Evolutionary conservation across 768 basidiomycete species (phyloP), one percentile per base, ranked within the genome.

Genomic region (Tulasnella sp.): DNA sequence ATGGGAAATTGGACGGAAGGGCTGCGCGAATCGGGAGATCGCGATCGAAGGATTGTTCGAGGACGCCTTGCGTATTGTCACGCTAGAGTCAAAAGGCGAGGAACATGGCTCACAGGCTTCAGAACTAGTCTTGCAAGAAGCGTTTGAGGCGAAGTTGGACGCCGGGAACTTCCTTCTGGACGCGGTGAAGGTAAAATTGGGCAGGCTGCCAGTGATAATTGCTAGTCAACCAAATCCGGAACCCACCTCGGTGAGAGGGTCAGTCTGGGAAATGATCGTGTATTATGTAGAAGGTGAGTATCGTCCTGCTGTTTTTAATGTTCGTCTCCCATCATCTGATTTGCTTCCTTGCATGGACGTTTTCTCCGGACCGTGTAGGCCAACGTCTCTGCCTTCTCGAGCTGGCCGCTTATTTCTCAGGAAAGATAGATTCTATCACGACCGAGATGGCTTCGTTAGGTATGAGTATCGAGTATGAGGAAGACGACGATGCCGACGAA

Each of bases 231-330:
- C 34, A 38, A 38, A 38, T 15, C 34, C 34, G 15, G 34, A 38
- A 38, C 34, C 34, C 7, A 38, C 7, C 34, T 38, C 34, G 75
- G 88, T 41, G 73, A 75, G 3, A 79, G 84, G 27, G 34, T n/a
- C 24, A 10, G 84, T 93, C 1, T 70, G 70, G 34, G 52, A 64
- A 51, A 92, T 92, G 88, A 73, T 86, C 51, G 70, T 73, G 30
- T 73, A 84, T 62, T 92, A 92, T 64, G 67, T 88, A 7, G 74
- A 81, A 72, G 85, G 85, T 83, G 55, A 56, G 72, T 64, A 2
- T 43, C 24, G 48, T 23, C 11, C 24, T 23, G 34, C 8, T 32
- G 19, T 26, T 7, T 27, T 48, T 48, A 5, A 27, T 21, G 45
- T 7, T 48, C 5, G 8, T 7, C 45, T 48, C 19, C 10, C 7